Base-by-base conservation (phyloP, 75 land plant species). In the Cryptomeria japonica region DNA sequence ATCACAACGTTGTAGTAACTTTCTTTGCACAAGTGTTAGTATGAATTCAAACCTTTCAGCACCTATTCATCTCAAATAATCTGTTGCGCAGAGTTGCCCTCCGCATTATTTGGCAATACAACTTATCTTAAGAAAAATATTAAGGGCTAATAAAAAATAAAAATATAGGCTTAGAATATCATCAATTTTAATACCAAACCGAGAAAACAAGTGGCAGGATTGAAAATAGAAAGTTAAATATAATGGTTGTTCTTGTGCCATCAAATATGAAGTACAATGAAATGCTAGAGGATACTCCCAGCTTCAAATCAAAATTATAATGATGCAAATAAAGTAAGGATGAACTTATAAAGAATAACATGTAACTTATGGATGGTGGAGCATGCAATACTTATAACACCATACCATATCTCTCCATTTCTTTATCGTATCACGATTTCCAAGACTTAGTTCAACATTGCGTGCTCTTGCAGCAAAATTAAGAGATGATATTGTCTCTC, bases 341-440 rank as follows among this genome's bases (percentile, higher is more conserved):
- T 85, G 44, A 55, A 37, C n/a, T 39, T 85, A 58, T 3, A 85
- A 22, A 85, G 13, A 85, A 34, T 31, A 55, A 15, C 25, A 85
- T 10, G 16, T 5, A 55, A 85, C 25, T 18, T 47, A 85, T 28
- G 28, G 68, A 85, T 22, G 82, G 22, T 41, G 25, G 44, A 38
- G 10, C 9, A 16, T 1, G 47, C 0, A 42, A 6, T 25, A 87
- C 25, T 58, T 19, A 80, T 14, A 64, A 90, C 25, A n/a, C 88
- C 93, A 88, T 90, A 97, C 99, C 96, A 98, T 82, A 89, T 98
- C 98, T 90, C 95, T 93, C 98, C 98, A 98, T 89, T 96, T 98
- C 91, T 96, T 97, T 34, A 97, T 96, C 0, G 97, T 98, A 89
- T 98, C 99, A 36, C 95, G 95, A 91, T 94, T 96, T 87, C 97